Base-by-base conservation (phyloP, 2,329 filamentous ascomycete species). In the Furcasterigmium furcatum region DNA sequence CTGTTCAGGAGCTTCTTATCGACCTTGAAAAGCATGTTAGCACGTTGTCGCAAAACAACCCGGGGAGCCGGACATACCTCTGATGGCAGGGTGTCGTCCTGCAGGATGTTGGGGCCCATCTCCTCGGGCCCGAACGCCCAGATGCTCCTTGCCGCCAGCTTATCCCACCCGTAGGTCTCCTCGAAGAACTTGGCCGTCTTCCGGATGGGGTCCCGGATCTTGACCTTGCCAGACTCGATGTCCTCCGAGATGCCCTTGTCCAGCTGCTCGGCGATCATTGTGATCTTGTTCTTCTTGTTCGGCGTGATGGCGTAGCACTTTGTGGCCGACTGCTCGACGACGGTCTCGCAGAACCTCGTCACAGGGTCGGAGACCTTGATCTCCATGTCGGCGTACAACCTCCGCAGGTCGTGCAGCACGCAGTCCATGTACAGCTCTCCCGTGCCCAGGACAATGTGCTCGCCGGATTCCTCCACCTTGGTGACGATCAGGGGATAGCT, bases 371-470 rank as follows among this genome's bases (percentile, higher is more conserved):
- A 99, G 41, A 99, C 90, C 70, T 97, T 97, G 70, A 99, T 88
- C 64, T 99, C 94, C 94, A 99, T 99, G 59, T 97, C 92, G 13
- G 94, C 91, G 62, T 96, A 99, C n/a, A 97, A 69, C 34, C 85
- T 82, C 44, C 94, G 87, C 39, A 99, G 77, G 62, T 99, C 94
- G 65, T 99, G 94, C 38, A 99, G 77, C 4, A 99, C 92, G 59
- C 94, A 99, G 65, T 99, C 94, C 91, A 99, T 97, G 72, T 99
- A 99, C n/a, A 99, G 76, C 65, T 99, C 94, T 49, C 94, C 94
- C 1, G 94, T 99, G 20, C 94, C 94, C 5, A 99, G 80, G 39
- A 99, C 79, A 53, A 99, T 86, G 62, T 99, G 94, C 67, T 99
- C 94, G 42, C 94, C 94, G 2, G 91, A 96, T 68, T 99, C 94